Percentiles rank a stretch among this genome's conserved stretches.
These are phyloP conservation scores for Naematelia encephala DNA, from an alignment of 768 basidiomycete genomes.

Conservation along the genomic window DNA sequence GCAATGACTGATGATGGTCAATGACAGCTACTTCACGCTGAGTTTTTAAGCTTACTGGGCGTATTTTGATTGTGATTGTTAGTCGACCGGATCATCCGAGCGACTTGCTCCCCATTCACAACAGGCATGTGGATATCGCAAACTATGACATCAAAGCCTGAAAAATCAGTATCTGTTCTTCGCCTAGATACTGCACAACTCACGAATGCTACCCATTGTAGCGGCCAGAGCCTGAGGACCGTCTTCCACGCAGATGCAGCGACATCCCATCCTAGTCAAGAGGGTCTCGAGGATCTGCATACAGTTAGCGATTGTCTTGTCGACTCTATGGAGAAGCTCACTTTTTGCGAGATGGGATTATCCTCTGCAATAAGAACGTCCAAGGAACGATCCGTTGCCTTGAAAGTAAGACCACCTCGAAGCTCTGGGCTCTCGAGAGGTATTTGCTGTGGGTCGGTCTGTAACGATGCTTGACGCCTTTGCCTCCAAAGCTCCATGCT, in stretches of 20 bases:
- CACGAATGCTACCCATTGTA: conserved; percentile 95
- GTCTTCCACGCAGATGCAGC: conserved; percentile 91
- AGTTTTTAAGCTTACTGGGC: conserved; percentile 56
- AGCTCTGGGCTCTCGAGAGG: conserved; percentile 32
- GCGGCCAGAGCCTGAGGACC: conserved; percentile 96
- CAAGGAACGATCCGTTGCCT: conserved; percentile 68
- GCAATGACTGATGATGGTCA: conserved; percentile 45
- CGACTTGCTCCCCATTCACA: conserved; percentile 95
- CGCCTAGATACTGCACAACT: conserved; percentile 49
- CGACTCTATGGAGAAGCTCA: conserved; percentile 11
- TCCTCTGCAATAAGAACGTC: conserved; percentile 94
- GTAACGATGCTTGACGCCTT: conserved; percentile 23
- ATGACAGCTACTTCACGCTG: not conserved
- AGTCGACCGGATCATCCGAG: conserved; percentile 93
- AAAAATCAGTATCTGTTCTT: conserved; percentile 6
- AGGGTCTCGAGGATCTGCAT: conserved; percentile 85
- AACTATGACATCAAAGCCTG: conserved; percentile 92
- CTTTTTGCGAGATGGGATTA: conserved; percentile 92
- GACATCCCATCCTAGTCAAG: conserved; percentile 87
- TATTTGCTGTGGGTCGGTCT: conserved; percentile 5
- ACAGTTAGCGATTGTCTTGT: conserved; percentile 4
- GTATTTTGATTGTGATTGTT: conserved; percentile 91
- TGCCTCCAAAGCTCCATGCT: conserved; percentile 42
- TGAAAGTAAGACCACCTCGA: not conserved
- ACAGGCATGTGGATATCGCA: conserved; percentile 94